Percentiles rank a stretch among this genome's conserved stretches.
phyloP scores from a whole-genome alignment of 495 filamentous ascomycete species.

The Aspergillus diversus region DNA sequence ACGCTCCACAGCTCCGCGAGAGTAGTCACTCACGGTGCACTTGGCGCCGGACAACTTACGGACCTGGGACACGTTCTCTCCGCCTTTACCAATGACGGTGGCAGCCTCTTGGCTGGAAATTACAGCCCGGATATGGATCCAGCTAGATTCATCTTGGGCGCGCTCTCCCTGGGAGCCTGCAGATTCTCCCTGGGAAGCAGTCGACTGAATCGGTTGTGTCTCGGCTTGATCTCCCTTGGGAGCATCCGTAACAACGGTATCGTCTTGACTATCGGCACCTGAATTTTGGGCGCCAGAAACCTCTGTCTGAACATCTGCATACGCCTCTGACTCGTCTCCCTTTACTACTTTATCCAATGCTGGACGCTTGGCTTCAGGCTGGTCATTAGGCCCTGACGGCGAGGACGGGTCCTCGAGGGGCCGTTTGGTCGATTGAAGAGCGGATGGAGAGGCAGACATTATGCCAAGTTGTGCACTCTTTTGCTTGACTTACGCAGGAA shows the following conservation, averaged over 20 bases:
- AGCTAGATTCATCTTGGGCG: constrained; percentile 83
- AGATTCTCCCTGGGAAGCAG: constrained; percentile 59
- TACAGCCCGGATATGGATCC: constrained; percentile 95
- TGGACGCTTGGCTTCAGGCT: constrained; percentile 95
- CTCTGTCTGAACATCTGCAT: constrained; percentile 59
- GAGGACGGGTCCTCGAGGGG: constrained; percentile 97
- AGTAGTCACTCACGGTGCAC: constrained; percentile 97
- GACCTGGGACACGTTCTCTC: constrained; percentile 96
- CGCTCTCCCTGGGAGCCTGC: constrained; percentile 53
- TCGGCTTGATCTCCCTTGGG: constrained; percentile 49
- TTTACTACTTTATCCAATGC: constrained; percentile 90
- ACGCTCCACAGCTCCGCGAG: constrained; percentile 92
- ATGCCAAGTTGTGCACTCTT: constrained; percentile 35
- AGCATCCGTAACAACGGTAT: constrained; percentile 78
- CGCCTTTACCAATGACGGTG: constrained; percentile 97
- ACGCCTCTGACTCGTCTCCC: constrained; percentile 52
- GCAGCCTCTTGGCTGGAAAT: constrained; percentile 97
- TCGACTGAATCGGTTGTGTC: constrained; percentile 70
- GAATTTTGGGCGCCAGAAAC: constrained; percentile 49
- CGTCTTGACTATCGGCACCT: constrained; percentile 54
- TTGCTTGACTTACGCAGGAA: constrained; percentile 49
- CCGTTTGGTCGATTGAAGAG: constrained; percentile 77
- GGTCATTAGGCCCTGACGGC: constrained; percentile 84
- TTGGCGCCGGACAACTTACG: constrained; percentile 90
- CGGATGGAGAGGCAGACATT: constrained; percentile 68